Evolutionary conservation across 2,329 filamentous ascomycete genomes (phyloP).

Genomic region (Colletotrichum eleusines): DNA sequence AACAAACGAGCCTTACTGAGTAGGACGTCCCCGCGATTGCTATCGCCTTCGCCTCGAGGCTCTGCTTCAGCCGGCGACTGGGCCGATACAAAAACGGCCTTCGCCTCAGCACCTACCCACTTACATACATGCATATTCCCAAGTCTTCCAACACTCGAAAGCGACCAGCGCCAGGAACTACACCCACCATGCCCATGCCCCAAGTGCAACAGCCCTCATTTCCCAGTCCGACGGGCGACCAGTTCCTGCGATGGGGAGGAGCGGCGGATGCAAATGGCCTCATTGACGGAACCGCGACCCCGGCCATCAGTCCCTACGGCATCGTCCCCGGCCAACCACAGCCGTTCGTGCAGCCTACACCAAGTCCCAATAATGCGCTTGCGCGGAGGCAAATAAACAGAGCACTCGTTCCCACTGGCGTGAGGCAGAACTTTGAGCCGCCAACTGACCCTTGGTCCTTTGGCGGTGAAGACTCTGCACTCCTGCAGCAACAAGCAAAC

Average conservation of each 20-base stretch:
- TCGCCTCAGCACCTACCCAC: slow-evolving; percentile 5
- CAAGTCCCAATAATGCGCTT: slow-evolving; percentile 56
- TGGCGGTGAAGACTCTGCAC: slow-evolving; percentile 55
- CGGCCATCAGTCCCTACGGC: slow-evolving; percentile 53
- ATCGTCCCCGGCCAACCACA: slow-evolving; percentile 54
- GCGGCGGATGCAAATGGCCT: slow-evolving; percentile 53
- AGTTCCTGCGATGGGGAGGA: slow-evolving; percentile 61
- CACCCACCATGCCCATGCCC: slow-evolving; percentile 69
- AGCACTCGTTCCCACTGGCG: slow-evolving; percentile 60
- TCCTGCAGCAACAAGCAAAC: slow-evolving; percentile 47
- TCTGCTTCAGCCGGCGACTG: slow-evolving; percentile 28
- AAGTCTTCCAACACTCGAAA: slow-evolving; percentile 73
- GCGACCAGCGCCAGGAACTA: slow-evolving; percentile 78
- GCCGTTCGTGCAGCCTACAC: slow-evolving; percentile 47
- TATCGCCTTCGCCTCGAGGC: slow-evolving; percentile 15
- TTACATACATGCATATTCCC: slow-evolving; percentile 42
- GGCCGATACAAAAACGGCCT: slow-evolving; percentile 23
- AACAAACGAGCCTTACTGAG: slow-evolving; percentile 30
- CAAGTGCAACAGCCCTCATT: slow-evolving; percentile 63
- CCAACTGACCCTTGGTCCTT: slow-evolving; percentile 58
- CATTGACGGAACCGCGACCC: slow-evolving; percentile 50
- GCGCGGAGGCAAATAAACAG: slow-evolving; percentile 65
- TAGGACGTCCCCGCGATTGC: slow-evolving; percentile 18
- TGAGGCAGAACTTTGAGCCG: slow-evolving; percentile 54
- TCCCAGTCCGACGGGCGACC: slow-evolving; percentile 60